phyloP scores from a whole-genome alignment of 2,329 filamentous ascomycete species.

The Penicillium sp. region DNA sequence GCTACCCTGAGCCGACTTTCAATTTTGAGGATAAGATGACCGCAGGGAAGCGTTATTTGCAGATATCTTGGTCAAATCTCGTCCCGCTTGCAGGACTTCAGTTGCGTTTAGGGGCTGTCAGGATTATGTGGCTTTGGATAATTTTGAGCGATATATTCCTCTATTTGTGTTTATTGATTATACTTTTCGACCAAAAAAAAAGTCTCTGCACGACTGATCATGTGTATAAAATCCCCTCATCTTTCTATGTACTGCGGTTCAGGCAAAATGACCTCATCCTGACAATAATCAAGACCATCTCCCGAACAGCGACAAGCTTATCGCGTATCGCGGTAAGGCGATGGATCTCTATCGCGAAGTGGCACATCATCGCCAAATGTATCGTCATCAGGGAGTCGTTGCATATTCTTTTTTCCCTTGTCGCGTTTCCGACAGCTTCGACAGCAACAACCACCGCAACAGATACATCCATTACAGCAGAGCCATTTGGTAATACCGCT shows the following conservation, averaged over 20 bases:
- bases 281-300: background rate
- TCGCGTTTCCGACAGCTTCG: conserved; percentile 1
- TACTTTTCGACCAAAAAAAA: too few species aligned
- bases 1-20: too few species aligned
- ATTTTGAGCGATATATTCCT: too few species aligned
- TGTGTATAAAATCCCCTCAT: background rate
- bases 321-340: background rate
- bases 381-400: background rate
- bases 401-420: conserved; percentile 1
- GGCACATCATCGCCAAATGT: background rate
- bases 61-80: too few species aligned
- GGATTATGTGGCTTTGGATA: too few species aligned
- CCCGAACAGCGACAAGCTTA: background rate
- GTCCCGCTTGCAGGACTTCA: too few species aligned
- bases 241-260: background rate
- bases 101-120: too few species aligned
- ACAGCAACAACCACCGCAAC: conserved; percentile 6
- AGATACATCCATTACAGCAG: conserved; percentile 1
- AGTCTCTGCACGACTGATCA: too few species aligned
- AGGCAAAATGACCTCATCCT: background rate
- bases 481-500: conserved; percentile 1
- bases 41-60: too few species aligned
- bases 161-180: too few species aligned
- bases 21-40: too few species aligned
- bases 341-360: background rate